Evolutionary conservation across 23 red algal species (phyloP), one percentile per base, ranked within the genome.

Genomic region (Gracilariopsis chorda): DNA sequence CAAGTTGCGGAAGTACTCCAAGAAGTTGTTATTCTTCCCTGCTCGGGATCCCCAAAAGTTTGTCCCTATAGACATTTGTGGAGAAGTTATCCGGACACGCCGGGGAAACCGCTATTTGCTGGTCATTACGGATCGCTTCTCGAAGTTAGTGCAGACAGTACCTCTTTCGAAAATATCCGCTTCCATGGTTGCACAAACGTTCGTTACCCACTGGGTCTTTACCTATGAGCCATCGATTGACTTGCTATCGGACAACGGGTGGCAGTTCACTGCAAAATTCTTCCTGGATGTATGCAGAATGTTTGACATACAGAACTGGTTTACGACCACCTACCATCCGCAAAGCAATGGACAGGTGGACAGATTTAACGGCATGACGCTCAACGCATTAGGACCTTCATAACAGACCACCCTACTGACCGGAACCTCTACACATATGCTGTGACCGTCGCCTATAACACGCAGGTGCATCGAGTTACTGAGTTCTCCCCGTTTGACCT

Each of bases 91-190:
- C 16, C 10, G 20, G 4, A 60, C 51, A 10, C 19, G 5, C 20
- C 9, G 12, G 9, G 78, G 51, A 4, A 82, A 37, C 34, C 8
- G 17, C 3, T 82, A 40, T 43, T 8, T 83, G 1, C 58, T 83
- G 46, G 29, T 61, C n/a, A 83, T 83, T 64, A 42, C 42, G 10
- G 23, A 83, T 64, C 79, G 79, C 10, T 65, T 34, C 52, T 83
- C 79, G 7, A 84, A 84, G 39, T 14, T 68, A 34, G 60, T 65
- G n/a, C 56, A 43, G 17, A 67, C 42, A 33, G 57, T 84, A 47
- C 80, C 57, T 8, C 30, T 69, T 27, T 39, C 19, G 34, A 72
- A 35, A 19, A 35, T 32, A 19, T n/a, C 23, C 10, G 62, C 62
- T 13, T 12, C 27, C 25, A n/a, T 10, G 5, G 79, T 83, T 41